Percentiles rank a stretch among this genome's conserved stretches.
Conservation (phyloP, 2,329 filamentous ascomycete species). For the Sclerotinia trifoliorum region DNA sequence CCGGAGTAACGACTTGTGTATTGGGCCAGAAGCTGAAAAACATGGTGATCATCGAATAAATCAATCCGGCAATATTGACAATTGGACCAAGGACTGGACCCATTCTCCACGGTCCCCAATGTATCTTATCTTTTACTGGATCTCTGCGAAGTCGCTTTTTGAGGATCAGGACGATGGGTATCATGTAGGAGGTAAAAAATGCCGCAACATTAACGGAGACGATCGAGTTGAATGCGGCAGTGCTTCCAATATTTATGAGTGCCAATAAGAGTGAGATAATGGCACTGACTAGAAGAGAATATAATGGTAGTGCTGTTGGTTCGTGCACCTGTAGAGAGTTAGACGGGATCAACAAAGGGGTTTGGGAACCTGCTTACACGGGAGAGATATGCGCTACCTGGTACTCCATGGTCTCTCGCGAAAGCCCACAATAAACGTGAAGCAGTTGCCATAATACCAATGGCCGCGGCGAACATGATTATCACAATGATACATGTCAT, state of each 20-base stretch:
- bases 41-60: conserved; percentile 20
- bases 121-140: conserved; percentile 20
- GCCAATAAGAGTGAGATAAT: conserved; percentile 40
- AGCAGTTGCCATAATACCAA: conserved; percentile 41
- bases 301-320: conserved; percentile 29
- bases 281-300: conserved; percentile 34
- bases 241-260: conserved; percentile 45
- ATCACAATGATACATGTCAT: conserved; percentile 48
- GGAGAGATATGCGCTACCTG: conserved; percentile 43
- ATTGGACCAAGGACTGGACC: conserved; percentile 23
- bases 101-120: conserved; percentile 25
- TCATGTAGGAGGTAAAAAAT: conserved; percentile 47
- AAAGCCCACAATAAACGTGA: conserved; percentile 46
- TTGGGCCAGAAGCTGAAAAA: conserved; percentile 25
- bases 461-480: conserved; percentile 41
- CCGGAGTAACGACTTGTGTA: conserved; percentile 8
- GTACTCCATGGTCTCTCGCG: conserved; percentile 47
- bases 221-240: conserved; percentile 47
- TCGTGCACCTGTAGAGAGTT: conserved; percentile 30
- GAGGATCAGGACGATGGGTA: conserved; percentile 44
- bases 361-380: conserved; percentile 31
- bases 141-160: conserved; percentile 42
- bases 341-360: background rate
- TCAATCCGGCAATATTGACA: conserved; percentile 16
- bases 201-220: conserved; percentile 46